phyloP scores from a whole-genome alignment of 257 asterid species.

The Jacaranda copaia region DNA sequence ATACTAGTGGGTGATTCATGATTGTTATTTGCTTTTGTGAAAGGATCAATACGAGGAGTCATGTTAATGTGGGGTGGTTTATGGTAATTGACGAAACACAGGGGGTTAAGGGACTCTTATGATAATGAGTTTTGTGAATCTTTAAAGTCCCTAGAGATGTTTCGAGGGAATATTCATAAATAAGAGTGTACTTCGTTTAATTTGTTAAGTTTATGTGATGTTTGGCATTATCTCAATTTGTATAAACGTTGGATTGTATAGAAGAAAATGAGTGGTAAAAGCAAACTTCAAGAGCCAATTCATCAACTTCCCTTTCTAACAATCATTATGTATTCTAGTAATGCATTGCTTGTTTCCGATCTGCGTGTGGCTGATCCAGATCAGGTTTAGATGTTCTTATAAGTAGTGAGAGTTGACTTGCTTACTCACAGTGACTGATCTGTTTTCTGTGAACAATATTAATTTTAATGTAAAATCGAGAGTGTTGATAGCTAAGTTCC shows the following conservation, averaged over 20 bases:
- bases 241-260: slow-evolving; percentile 6
- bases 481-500: too few species aligned
- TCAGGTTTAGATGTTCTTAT: background rate
- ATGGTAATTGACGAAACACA: too few species aligned
- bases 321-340: background rate
- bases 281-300: background rate
- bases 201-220: background rate
- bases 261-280: background rate
- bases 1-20: background rate
- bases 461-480: too few species aligned
- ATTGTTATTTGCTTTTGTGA: background rate
- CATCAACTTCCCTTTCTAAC: too few species aligned
- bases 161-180: background rate
- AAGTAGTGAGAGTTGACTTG: background rate
- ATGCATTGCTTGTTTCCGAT: background rate
- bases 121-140: background rate
- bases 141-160: background rate
- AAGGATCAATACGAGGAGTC: background rate
- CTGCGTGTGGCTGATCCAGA: background rate
- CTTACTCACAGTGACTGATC: background rate
- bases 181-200: background rate
- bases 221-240: background rate
- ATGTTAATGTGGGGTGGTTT: background rate
- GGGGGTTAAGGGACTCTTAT: background rate
- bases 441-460: background rate